Percentiles rank a stretch among this genome's conserved stretches.
Conservation (phyloP, 208 protist genomes). For the Wallacemonas sp. region DNA sequence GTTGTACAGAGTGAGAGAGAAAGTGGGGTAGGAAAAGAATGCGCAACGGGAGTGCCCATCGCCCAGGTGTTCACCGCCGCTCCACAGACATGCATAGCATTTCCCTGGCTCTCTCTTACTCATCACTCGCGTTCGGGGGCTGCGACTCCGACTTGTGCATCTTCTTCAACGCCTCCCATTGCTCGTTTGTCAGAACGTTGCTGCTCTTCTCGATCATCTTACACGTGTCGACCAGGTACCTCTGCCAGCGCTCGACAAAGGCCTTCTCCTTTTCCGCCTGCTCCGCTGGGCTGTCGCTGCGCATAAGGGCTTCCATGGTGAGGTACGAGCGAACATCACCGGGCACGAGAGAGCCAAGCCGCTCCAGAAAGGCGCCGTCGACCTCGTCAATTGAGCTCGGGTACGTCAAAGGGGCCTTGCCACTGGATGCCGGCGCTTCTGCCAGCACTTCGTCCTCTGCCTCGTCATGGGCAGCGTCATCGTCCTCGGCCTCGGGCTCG, state of each 20-base stretch:
- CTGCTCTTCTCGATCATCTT: constrained; percentile 38
- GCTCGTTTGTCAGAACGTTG: constrained; percentile 24
- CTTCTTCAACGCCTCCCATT: constrained; percentile 11
- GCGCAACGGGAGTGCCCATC: too few species aligned
- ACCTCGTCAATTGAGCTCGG: neutral
- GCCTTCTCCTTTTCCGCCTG: constrained; percentile 27
- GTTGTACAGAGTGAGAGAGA: too few species aligned
- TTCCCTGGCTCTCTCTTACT: too few species aligned
- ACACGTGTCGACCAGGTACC: constrained; percentile 28
- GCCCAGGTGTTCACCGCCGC: too few species aligned
- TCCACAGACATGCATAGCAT: too few species aligned
- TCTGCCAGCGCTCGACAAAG: constrained; percentile 34
- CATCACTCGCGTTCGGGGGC: too few species aligned
- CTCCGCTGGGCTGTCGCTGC: constrained; percentile 3
- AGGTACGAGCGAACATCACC: constrained; percentile 27
- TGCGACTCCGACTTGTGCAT: too few species aligned
- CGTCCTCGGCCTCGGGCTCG: neutral
- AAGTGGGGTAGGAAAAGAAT: too few species aligned
- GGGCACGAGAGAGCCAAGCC: constrained; percentile 23
- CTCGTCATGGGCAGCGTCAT: neutral
- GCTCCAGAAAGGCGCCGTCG: constrained; percentile 21
- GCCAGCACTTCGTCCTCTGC: neutral
- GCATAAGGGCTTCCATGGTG: constrained; percentile 27
- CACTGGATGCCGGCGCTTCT: too few species aligned
- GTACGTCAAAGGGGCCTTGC: neutral